A percentile compares a stretch with the other conserved stretches of the same genome.
phyloP scores from a whole-genome alignment of 306 rosid species.

The Pueraria montana region DNA sequence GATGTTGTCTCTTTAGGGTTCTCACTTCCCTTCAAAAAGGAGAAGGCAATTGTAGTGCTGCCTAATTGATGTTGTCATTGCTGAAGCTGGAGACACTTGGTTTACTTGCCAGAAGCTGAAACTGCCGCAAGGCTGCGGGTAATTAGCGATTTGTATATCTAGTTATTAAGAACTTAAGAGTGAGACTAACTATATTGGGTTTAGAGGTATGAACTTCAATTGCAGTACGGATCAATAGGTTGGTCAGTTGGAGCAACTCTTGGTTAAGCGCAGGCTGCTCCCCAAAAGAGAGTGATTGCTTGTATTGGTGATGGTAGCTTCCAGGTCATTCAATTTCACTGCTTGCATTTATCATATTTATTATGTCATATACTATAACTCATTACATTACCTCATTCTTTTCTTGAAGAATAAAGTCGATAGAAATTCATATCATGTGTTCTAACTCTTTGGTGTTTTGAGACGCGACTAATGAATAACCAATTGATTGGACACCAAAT shows the following conservation, averaged over 20 bases:
- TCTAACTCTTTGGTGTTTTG: no score
- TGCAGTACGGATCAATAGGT: slow-evolving; percentile 46
- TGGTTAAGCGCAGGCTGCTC: slow-evolving; percentile 38
- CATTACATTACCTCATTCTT: no score
- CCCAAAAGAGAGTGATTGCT: slow-evolving; percentile 34
- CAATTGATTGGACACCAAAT: no score
- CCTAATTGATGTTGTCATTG: slow-evolving; percentile 27
- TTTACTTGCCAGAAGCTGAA: slow-evolving; percentile 44
- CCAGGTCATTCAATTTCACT: slow-evolving; percentile 25
- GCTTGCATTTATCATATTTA: not conserved
- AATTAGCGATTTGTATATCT: no score
- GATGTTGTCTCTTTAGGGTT: not conserved
- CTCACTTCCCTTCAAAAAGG: not conserved
- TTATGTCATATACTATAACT: no score
- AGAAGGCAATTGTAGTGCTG: slow-evolving; percentile 17
- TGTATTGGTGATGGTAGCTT: slow-evolving; percentile 48
- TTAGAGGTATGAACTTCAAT: slow-evolving; percentile 39
- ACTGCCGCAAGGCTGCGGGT: slow-evolving; percentile 49
- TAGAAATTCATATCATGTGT: no score
- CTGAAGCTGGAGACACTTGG: slow-evolving; percentile 47
- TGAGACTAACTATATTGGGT: not conserved
- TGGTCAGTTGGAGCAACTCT: slow-evolving; percentile 50
- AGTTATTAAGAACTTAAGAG: not conserved
- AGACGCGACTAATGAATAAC: no score
- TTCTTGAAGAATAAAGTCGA: no score